phyloP scores from a whole-genome alignment of 192 early-diverging fungal species.

The Jimgerdemannia lactiflua region DNA sequence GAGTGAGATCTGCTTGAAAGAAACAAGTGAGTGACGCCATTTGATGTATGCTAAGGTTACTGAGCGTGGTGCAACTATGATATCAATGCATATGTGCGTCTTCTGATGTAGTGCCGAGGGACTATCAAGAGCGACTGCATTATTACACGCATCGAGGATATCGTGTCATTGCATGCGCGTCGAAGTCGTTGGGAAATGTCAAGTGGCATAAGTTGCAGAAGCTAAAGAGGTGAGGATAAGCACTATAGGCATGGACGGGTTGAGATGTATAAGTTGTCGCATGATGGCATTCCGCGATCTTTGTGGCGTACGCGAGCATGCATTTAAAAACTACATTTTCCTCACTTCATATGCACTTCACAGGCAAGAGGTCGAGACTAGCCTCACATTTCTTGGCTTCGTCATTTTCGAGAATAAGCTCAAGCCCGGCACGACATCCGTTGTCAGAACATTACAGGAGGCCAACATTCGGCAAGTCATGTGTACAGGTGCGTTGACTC shows the following conservation, averaged over 20 bases:
- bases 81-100: neutral
- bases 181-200: constrained; percentile 64
- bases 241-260: too few species aligned
- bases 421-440: constrained; percentile 79
- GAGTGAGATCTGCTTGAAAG: constrained; percentile 79
- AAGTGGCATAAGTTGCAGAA: constrained; percentile 76
- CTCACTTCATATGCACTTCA: constrained; percentile 7
- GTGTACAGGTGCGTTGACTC: constrained; percentile 75
- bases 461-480: constrained; percentile 94
- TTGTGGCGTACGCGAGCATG: too few species aligned
- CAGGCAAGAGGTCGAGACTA: constrained; percentile 83
- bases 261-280: too few species aligned
- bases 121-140: constrained; percentile 79
- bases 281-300: too few species aligned
- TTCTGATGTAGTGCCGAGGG: constrained; percentile 65
- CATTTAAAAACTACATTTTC: neutral
- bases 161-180: constrained; percentile 94
- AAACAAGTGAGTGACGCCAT: constrained; percentile 50
- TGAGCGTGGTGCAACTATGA: neutral
- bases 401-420: constrained; percentile 99
- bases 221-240: constrained; percentile 46
- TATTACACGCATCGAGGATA: constrained; percentile 95
- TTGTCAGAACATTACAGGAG: constrained; percentile 71
- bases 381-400: constrained; percentile 90
- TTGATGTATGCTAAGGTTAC: neutral